Base-by-base conservation (phyloP, 2,329 filamentous ascomycete species). In the Trichoderma guizhouense region DNA sequence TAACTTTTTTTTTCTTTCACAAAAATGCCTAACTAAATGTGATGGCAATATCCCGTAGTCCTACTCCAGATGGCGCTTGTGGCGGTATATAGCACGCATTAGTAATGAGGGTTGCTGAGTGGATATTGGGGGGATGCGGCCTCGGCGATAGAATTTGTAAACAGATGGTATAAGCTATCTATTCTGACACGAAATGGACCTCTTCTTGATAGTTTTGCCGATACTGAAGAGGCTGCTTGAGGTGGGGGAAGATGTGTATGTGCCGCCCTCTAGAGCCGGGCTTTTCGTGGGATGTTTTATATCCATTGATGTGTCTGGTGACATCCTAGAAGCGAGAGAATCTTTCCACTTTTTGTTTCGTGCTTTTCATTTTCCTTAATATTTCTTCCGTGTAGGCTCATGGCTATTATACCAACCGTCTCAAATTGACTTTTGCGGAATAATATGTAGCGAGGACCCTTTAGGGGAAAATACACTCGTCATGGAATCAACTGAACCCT, bases 51-150 rank as follows among this genome's bases (percentile, higher is more conserved):
- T 60, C 32, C 57, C 57, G 18, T 60, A 60, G 28, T 21, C 12
- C n/a, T 60, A 61, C 36, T 61, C 24, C 36, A 68, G 55, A 69
- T 61, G 55, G 66, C 66, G 55, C 64, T 67, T 67, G 51, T 67
- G 51, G 65, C 65, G 65, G 57, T 47, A 21, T 3, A 43, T 62
- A 60, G 9, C 18, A 57, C 8, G 61, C 65, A 71, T 66, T 71
- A 71, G 6, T 71, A 71, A 71, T 71, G 63, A 11, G 26, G n/a
- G 39, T 43, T 28, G 21, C n/a, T 18, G 39, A 39, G 69, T 66
- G 69, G 69, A 71, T 71, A 57, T 70, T 21, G 28, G 43, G 15
- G 32, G 57, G 18, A 15, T 63, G 43, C 30, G 32, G 26, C 34
- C n/a, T 30, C n/a, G 15, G 68, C 14, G n/a, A 32, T n/a, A 39